phyloP scores from a whole-genome alignment of 148 eudicot species.

The Nepenthes mirabilis region DNA sequence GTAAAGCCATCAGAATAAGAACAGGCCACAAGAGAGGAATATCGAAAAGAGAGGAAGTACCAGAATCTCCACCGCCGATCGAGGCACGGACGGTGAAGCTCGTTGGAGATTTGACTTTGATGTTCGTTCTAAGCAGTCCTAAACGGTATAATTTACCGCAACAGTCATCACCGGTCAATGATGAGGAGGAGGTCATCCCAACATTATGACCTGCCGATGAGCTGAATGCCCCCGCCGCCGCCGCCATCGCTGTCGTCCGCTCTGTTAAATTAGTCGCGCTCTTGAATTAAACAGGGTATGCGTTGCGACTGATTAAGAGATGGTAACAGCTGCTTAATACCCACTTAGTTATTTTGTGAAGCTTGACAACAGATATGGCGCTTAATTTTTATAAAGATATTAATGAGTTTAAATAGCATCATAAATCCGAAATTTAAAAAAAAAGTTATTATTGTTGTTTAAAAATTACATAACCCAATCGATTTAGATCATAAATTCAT shows the following conservation, averaged over 20 bases:
- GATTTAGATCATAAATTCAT: no score
- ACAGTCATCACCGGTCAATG: slow-evolving; percentile 3
- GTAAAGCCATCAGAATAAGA: not conserved
- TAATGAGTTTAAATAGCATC: no score
- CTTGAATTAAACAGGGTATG: no score
- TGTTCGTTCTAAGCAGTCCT: not conserved
- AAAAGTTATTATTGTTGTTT: no score
- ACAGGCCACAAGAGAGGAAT: not conserved
- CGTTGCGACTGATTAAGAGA: no score
- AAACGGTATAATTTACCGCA: not conserved
- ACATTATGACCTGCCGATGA: not conserved
- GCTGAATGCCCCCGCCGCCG: slow-evolving; percentile 3
- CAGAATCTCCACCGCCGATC: slow-evolving; percentile 26
- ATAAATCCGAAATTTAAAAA: no score
- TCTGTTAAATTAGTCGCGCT: no score
- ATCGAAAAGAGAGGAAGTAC: slow-evolving; percentile 10
- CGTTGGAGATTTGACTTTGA: slow-evolving; percentile 19
- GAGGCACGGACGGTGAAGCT: slow-evolving; percentile 39
- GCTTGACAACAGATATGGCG: no score
- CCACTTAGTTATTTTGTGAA: no score
- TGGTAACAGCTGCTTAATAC: no score
- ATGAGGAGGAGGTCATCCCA: slow-evolving; percentile 2
- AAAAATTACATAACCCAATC: no score
- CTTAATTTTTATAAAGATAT: no score
- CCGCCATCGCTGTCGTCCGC: slow-evolving; percentile 1